These are phyloP conservation scores for Chytriomyces hyalinus DNA, from an alignment of 192 early-diverging fungal species.

Conservation along the genomic window DNA sequence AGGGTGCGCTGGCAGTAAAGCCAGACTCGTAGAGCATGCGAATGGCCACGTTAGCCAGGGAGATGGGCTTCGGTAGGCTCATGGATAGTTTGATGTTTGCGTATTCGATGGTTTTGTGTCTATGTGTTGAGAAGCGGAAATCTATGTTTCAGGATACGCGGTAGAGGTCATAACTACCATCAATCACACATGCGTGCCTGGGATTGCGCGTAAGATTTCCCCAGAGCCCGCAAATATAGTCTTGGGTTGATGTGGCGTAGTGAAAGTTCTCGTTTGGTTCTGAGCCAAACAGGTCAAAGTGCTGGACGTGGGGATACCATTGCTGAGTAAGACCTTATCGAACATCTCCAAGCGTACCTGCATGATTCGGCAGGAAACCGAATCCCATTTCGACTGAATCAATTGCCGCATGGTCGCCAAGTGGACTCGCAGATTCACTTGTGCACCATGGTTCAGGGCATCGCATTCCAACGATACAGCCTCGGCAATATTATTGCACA, in stretches of 20 bases:
- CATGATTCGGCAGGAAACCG: conserved; percentile 43
- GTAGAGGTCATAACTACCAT: neutral
- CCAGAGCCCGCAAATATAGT: conserved; percentile 55
- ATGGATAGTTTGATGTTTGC: conserved; percentile 41
- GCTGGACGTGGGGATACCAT: conserved; percentile 21
- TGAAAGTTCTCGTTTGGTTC: conserved; percentile 66
- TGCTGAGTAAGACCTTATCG: neutral
- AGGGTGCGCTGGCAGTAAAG: conserved; percentile 33
- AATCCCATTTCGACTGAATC: conserved; percentile 54
- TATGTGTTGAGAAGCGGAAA: neutral
- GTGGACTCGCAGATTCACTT: conserved; percentile 30
- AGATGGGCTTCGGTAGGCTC: conserved; percentile 60
- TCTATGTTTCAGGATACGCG: neutral
- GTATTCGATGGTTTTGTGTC: conserved; percentile 60
- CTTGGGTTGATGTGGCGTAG: conserved; percentile 19
- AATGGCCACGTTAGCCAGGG: conserved; percentile 53
- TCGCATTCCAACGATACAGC: conserved; percentile 30
- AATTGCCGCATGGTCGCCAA: conserved; percentile 39
- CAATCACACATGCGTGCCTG: conserved; percentile 35
- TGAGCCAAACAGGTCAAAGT: conserved; percentile 50
- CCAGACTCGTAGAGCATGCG: conserved; percentile 52
- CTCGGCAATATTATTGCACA: conserved; percentile 33
- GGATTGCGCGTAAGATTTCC: conserved; percentile 63
- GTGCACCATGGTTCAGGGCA: conserved; percentile 26
- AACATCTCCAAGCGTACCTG: conserved; percentile 35